Evolutionary conservation across 2,329 filamentous ascomycete genomes (phyloP).

Genomic region (Sarocladiaceae sp.): DNA sequence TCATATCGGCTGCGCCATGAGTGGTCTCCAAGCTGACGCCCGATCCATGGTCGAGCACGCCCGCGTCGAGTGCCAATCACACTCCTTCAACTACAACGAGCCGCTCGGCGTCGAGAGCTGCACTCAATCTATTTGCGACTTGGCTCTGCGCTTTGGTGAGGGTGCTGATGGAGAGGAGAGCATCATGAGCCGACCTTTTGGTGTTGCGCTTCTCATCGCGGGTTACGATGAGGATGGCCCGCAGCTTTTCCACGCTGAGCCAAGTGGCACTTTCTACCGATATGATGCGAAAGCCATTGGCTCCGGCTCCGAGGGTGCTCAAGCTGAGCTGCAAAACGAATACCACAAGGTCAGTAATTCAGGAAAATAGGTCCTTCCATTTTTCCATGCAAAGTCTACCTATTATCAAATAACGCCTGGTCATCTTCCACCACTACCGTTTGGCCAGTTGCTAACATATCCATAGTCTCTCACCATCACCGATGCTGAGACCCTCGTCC

Average conservation of each 20-base stretch:
- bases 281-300: constrained; percentile 99
- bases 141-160: constrained; percentile 94
- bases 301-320: constrained; percentile 92
- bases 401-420: too few species aligned
- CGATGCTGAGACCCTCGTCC: constrained; percentile 89
- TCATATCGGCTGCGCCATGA: constrained; percentile 99
- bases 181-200: constrained; percentile 97
- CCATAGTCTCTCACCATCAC: constrained; percentile 76
- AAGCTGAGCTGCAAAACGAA: constrained; percentile 97
- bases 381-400: too few species aligned
- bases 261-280: constrained; percentile 96
- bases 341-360: constrained; percentile 75
- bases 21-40: constrained; percentile 93
- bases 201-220: constrained; percentile 92
- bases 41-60: constrained; percentile 98
- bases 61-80: constrained; percentile 93
- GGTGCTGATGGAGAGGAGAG: constrained; percentile 96
- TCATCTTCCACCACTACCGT: too few species aligned
- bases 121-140: constrained; percentile 97
- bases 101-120: constrained; percentile 92
- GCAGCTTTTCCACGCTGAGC: constrained; percentile 95
- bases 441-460: neutral
- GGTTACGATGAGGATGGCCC: constrained; percentile 97
- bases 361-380: too few species aligned
- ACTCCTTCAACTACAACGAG: constrained; percentile 98